A percentile compares a stretch with the other conserved stretches of the same genome.
Conservation (phyloP, 208 protist species). For the Entamoeba invadens region DNA sequence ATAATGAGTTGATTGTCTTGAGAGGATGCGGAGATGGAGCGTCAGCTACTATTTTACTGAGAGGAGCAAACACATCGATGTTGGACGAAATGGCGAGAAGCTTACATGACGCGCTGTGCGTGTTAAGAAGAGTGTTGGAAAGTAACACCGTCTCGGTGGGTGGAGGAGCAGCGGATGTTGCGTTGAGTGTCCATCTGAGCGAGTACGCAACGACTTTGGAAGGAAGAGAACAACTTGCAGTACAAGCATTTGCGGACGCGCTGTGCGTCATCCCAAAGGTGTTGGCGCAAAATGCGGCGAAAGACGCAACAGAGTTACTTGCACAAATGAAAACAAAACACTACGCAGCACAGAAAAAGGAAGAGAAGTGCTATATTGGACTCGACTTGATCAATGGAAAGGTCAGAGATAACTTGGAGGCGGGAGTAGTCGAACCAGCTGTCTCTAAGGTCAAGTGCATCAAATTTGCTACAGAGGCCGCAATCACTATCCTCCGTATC, state of each 20-base stretch:
- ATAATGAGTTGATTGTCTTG: slow-evolving; percentile 84
- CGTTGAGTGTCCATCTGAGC: slow-evolving; percentile 90
- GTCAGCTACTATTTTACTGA: slow-evolving; percentile 82
- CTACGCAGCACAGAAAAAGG: slow-evolving; percentile 59
- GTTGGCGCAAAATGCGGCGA: slow-evolving; percentile 85
- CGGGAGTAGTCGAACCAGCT: slow-evolving; percentile 93
- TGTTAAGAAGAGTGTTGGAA: slow-evolving; percentile 88
- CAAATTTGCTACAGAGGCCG: slow-evolving; percentile 96
- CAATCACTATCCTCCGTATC: slow-evolving; percentile 95
- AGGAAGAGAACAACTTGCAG: slow-evolving; percentile 89
- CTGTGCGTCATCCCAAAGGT: slow-evolving; percentile 94
- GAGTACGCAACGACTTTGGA: slow-evolving; percentile 76
- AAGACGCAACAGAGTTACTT: slow-evolving; percentile 90
- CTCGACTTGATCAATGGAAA: slow-evolving; percentile 77
- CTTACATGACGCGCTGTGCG: slow-evolving; percentile 94
- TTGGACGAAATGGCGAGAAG: slow-evolving; percentile 48
- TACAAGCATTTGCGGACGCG: slow-evolving; percentile 88
- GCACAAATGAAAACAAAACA: slow-evolving; percentile 84
- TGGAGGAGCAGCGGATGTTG: slow-evolving; percentile 88
- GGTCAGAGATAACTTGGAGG: slow-evolving; percentile 79
- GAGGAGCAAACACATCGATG: slow-evolving; percentile 77
- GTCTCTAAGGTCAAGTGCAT: slow-evolving; percentile 93
- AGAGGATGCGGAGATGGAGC: slow-evolving; percentile 46
- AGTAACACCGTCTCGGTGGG: slow-evolving; percentile 81
- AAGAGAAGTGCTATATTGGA: slow-evolving; percentile 52